Percentiles rank a stretch among this genome's conserved stretches.
Evolutionary conservation across 192 early-diverging fungal genomes (phyloP).

Genomic region (Backusella australiensis): DNA sequence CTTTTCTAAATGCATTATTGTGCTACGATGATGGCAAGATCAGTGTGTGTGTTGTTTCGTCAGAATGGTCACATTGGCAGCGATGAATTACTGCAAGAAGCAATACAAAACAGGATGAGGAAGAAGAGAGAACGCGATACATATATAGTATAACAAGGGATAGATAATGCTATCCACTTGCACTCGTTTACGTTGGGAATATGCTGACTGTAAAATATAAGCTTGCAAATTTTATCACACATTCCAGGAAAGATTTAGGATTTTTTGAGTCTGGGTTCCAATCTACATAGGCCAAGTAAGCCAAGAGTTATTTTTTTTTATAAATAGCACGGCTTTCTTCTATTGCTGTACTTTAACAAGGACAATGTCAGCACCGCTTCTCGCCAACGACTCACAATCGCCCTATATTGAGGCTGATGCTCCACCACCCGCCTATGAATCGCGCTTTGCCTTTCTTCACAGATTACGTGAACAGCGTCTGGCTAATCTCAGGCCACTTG

Average conservation of each 20-base stretch:
- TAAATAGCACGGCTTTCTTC: not conserved
- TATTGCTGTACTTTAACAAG: not conserved
- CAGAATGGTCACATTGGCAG: not conserved
- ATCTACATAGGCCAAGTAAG: not conserved
- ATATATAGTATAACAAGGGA: not conserved
- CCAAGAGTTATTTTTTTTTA: not conserved
- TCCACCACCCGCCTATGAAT: conserved; percentile 22
- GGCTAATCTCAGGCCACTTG: conserved; percentile 43
- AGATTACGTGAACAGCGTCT: conserved; percentile 50
- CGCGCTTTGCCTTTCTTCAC: conserved; percentile 41
- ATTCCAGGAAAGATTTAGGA: not conserved
- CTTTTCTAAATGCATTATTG: not conserved
- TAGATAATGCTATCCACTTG: not conserved
- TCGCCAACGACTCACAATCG: conserved; percentile 16
- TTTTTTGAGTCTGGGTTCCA: not conserved
- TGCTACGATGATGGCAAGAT: not conserved
- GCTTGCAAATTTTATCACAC: not conserved
- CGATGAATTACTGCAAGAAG: not conserved
- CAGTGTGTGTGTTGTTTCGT: not conserved
- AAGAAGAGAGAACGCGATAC: not conserved
- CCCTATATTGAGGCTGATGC: conserved; percentile 11
- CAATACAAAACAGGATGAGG: not conserved
- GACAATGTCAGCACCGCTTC: conserved; percentile 18
- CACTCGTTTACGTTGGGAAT: not conserved
- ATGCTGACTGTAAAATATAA: not conserved